Evolutionary conservation across 2,329 filamentous ascomycete genomes (phyloP).

Genomic region (Penicillium sp.): DNA sequence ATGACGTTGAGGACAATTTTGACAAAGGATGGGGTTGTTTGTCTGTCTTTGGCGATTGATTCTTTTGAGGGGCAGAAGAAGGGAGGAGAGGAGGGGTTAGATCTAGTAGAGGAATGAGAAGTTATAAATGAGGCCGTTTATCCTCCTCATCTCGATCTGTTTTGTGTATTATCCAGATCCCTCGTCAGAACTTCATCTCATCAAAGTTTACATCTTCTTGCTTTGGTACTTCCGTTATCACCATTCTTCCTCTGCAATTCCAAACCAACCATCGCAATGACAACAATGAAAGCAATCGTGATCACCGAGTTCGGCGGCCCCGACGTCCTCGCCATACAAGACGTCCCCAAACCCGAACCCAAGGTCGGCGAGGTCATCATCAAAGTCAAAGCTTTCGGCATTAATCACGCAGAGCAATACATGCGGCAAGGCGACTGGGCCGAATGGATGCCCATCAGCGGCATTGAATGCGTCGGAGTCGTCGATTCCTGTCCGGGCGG

Average conservation of each 20-base stretch:
- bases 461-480: constrained; percentile 45
- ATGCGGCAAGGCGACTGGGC: constrained; percentile 20
- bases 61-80: too few species aligned
- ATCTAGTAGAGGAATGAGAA: too few species aligned
- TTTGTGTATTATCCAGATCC: too few species aligned
- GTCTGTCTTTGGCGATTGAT: neutral
- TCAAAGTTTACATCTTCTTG: too few species aligned
- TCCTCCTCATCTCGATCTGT: too few species aligned
- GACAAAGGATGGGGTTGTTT: too few species aligned
- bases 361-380: constrained; percentile 6
- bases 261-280: neutral
- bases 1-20: neutral
- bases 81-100: too few species aligned
- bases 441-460: constrained; percentile 18
- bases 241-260: neutral
- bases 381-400: constrained; percentile 13
- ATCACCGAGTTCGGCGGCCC: constrained; percentile 12
- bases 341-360: constrained; percentile 8
- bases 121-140: too few species aligned
- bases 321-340: constrained; percentile 7
- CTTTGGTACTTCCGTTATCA: too few species aligned
- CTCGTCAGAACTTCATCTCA: too few species aligned
- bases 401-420: constrained; percentile 20
- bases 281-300: constrained; percentile 14
- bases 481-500: constrained; percentile 42